Conservation (phyloP, 2,329 filamentous ascomycete genomes). For the Arthrocladium fulminans region DNA sequence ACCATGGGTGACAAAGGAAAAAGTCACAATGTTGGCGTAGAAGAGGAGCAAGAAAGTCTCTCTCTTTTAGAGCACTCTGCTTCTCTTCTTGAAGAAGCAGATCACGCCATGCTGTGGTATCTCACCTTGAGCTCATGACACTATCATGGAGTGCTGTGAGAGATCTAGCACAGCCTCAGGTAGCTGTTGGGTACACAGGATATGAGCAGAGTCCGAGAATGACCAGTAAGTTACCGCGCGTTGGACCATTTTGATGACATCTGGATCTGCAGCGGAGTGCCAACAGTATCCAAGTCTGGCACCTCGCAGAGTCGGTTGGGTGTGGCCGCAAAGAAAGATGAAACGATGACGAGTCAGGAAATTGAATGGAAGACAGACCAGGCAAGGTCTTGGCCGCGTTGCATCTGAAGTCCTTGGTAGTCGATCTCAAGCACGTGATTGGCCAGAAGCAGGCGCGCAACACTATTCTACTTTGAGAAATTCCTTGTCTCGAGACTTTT, state of each 20-base stretch:
- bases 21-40: constrained; percentile 8
- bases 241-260: neutral
- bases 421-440: constrained; percentile 1
- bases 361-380: constrained; percentile 1
- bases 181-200: constrained; percentile 7
- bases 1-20: constrained; percentile 13
- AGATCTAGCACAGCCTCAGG: neutral
- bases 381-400: constrained; percentile 1
- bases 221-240: constrained; percentile 20
- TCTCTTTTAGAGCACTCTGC: neutral
- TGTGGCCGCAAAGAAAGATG: constrained; percentile 7
- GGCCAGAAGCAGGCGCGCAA: neutral
- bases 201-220: constrained; percentile 12
- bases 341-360: constrained; percentile 2
- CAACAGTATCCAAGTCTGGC: neutral
- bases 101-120: neutral
- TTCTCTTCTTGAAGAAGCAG: neutral
- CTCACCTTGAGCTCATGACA: constrained; percentile 1
- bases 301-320: constrained; percentile 1
- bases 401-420: constrained; percentile 2
- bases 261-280: constrained; percentile 1
- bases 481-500: neutral
- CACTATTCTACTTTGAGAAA: constrained; percentile 6
- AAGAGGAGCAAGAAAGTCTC: constrained; percentile 3
- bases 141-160: neutral